Percentiles rank a stretch among this genome's conserved stretches.
Conservation (phyloP, 2,329 filamentous ascomycete genomes). For the Penicillium sp. region DNA sequence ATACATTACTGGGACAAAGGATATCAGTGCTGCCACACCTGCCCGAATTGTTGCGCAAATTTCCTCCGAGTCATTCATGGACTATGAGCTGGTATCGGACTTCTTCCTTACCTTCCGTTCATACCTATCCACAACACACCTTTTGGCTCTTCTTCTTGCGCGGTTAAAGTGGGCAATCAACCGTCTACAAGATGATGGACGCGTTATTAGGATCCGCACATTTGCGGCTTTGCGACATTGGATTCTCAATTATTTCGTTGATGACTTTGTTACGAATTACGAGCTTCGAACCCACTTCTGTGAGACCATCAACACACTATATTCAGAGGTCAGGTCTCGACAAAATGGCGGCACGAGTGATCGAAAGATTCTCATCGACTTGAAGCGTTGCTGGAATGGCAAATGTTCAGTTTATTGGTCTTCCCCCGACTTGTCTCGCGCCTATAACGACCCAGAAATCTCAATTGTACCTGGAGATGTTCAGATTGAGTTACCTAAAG, state of each 20-base stretch:
- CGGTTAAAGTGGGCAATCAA: conserved; percentile 83
- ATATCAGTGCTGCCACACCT: conserved; percentile 86
- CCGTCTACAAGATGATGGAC: conserved; percentile 77
- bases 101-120: conserved; percentile 95
- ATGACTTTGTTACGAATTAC: conserved; percentile 83
- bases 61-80: conserved; percentile 90
- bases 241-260: conserved; percentile 96
- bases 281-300: conserved; percentile 76
- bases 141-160: conserved; percentile 81
- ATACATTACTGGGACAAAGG: conserved; percentile 68
- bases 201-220: conserved; percentile 90
- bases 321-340: conserved; percentile 53
- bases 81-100: conserved; percentile 95
- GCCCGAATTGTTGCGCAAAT: conserved; percentile 92
- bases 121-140: conserved; percentile 73
- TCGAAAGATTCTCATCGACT: conserved; percentile 84
- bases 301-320: conserved; percentile 68
- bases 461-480: conserved; percentile 76
- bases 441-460: conserved; percentile 59
- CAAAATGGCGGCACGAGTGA: conserved; percentile 59
- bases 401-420: conserved; percentile 92
- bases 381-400: conserved; percentile 96
- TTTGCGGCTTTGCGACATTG: conserved; percentile 96
- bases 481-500: conserved; percentile 54
- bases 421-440: conserved; percentile 62